Evolutionary conservation across 1,139 yeast genomes (phyloP).

Genomic region (Yamadazyma dushanensis): DNA sequence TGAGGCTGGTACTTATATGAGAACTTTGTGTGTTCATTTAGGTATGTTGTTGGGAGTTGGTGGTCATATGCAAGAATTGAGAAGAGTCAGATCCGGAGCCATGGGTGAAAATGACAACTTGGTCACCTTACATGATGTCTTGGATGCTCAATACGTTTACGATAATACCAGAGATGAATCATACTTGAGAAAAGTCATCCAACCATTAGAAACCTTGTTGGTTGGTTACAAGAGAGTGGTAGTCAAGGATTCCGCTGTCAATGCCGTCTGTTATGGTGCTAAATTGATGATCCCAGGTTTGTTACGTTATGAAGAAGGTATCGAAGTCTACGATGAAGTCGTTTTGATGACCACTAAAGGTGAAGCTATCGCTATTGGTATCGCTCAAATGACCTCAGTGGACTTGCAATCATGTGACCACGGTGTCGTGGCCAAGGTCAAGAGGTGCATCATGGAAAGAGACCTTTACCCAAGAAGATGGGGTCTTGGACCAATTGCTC

Average conservation of each 20-base stretch:
- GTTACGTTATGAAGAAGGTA: slow-evolving; percentile 95
- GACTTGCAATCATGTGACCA: slow-evolving; percentile 96
- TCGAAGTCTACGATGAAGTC: slow-evolving; percentile 95
- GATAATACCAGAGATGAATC: slow-evolving; percentile 97
- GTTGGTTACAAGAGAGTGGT: slow-evolving; percentile 96
- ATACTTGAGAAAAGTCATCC: slow-evolving; percentile 88
- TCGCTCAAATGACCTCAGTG: slow-evolving; percentile 98
- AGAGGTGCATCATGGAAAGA: slow-evolving; percentile 99
- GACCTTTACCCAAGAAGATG: slow-evolving; percentile 99
- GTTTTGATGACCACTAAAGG: slow-evolving; percentile 98
- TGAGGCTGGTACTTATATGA: slow-evolving; percentile 99
- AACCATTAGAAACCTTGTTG: slow-evolving; percentile 90
- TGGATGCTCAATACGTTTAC: slow-evolving; percentile 97
- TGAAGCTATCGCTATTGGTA: slow-evolving; percentile 98
- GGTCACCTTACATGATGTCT: slow-evolving; percentile 94
- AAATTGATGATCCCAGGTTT: slow-evolving; percentile 98
- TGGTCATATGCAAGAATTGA: slow-evolving; percentile 99
- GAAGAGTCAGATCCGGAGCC: slow-evolving; percentile 99
- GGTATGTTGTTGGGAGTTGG: slow-evolving; percentile 99
- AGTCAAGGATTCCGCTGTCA: slow-evolving; percentile 97
- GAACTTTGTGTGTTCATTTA: slow-evolving; percentile 96
- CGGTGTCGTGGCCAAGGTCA: slow-evolving; percentile 97
- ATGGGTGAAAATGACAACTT: slow-evolving; percentile 84
- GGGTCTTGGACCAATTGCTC: slow-evolving; percentile 99
- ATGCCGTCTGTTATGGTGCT: slow-evolving; percentile 98